Evolutionary conservation across 495 filamentous ascomycete genomes (phyloP), one percentile per base, ranked within the genome.

Genomic region (Penicillium longicatenatum): DNA sequence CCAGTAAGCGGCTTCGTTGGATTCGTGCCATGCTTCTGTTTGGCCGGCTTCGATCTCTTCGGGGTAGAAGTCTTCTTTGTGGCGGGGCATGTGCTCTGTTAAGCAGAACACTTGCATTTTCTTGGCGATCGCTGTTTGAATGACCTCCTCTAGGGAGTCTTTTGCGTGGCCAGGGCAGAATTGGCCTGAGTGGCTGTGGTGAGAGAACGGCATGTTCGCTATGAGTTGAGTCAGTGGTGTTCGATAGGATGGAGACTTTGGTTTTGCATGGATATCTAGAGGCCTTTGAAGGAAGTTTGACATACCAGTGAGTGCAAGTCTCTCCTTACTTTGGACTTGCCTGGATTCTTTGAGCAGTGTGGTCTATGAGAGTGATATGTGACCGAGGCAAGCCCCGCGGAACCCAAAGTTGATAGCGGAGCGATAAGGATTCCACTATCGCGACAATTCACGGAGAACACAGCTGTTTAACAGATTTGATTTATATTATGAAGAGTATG

Each of bases 151-250:
- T 21, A 98, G 83, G 16, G 84, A 81, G 72, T 93, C 83, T 67
- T 86, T 82, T 21, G 93, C 94, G 77, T 98, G 94, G 64, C 87
- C 82, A 10, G 84, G 86, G 76, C 95, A 98, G 82, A 98, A 98
- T 73, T 98, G 90, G 50, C 94, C 95, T 47, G 93, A 97, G 79
- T 98, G 94, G 70, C 90, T 94, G 75, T 98, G 95, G 75, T 97
- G 94, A n/a, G 94, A 92, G 79, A 94, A 96, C 10, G 94, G 92
- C 94, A 98, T 98, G 41, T 12, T 31, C 43, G 49, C 49, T 29
- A 21, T 43, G 33, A 35, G 21, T n/a, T 29, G 35, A 39, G 14
- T 52, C 35, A 42, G 35, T 24, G 21, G 35, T 39, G 44, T 43
- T 39, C 50, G 16, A 29, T 8, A n/a, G 4, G 7, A 37, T 37